Evolutionary conservation across 2,329 filamentous ascomycete species (phyloP).

Genomic region (Lasiodiplodia sp.): DNA sequence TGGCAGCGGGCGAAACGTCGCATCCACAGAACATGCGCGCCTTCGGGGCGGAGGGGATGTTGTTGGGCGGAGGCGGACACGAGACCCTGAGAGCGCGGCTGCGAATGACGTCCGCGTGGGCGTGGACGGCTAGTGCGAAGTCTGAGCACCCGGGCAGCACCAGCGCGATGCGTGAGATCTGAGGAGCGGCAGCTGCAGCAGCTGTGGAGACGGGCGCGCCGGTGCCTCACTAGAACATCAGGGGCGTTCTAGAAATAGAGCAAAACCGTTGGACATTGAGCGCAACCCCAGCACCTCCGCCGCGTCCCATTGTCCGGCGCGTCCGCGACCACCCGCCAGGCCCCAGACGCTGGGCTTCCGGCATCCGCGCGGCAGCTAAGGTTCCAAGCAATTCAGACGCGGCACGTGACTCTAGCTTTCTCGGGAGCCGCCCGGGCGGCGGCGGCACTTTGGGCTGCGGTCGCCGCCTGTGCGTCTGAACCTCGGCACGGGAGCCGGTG

Average conservation of each 20-base stretch:
- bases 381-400: not conserved
- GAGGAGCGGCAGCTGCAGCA: conserved; percentile 11
- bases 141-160: conserved; percentile 14
- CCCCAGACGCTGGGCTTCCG: conserved; percentile 4
- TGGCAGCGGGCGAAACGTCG: not conserved
- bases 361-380: conserved; percentile 2
- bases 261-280: not conserved
- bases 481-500: conserved; percentile 6
- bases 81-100: conserved; percentile 18
- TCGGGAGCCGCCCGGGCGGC: conserved; percentile 10
- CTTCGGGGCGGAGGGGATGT: not conserved
- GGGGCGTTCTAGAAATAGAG: conserved; percentile 26
- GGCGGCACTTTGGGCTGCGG: not conserved
- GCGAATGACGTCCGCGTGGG: conserved; percentile 22
- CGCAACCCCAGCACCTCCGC: not conserved
- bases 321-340: not conserved
- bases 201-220: conserved; percentile 20
- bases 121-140: conserved; percentile 14
- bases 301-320: conserved; percentile 10
- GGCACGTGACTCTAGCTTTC: conserved; percentile 1
- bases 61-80: conserved; percentile 4
- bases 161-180: conserved; percentile 17
- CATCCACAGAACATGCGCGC: conserved; percentile 10
- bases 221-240: conserved; percentile 26
- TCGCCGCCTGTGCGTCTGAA: conserved; percentile 9